phyloP scores from a whole-genome alignment of 129 eudicot species.

The Smallanthus sonchifolius region DNA sequence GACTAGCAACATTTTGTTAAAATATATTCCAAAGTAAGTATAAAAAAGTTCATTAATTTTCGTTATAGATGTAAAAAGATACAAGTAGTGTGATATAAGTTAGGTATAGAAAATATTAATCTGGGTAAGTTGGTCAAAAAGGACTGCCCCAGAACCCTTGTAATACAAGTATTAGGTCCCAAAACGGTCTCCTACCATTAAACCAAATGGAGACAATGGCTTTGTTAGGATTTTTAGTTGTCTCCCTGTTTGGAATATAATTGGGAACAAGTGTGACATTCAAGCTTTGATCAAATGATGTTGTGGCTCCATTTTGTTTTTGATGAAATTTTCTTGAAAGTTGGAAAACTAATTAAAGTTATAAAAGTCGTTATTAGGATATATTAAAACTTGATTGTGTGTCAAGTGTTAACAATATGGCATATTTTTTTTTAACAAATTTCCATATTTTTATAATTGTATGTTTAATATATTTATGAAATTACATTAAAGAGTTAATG shows the following conservation, averaged over 20 bases:
- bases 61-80: neutral
- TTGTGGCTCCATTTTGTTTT: neutral
- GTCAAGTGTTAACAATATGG: neutral
- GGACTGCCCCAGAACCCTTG: conserved; percentile 35
- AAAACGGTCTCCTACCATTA: conserved; percentile 21
- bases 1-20: neutral
- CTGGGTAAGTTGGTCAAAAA: conserved; percentile 33
- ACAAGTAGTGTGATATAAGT: conserved; percentile 24
- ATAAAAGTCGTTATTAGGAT: neutral
- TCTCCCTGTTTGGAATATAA: conserved; percentile 34
- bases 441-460: too few species aligned
- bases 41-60: neutral
- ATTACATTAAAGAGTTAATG: neutral
- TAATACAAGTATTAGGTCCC: conserved; percentile 22
- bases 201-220: conserved; percentile 39
- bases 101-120: conserved; percentile 10
- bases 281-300: conserved; percentile 25
- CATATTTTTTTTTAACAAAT: too few species aligned
- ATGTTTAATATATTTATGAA: neutral
- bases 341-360: neutral
- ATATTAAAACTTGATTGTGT: neutral
- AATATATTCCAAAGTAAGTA: neutral
- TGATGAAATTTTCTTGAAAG: neutral
- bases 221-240: conserved; percentile 28
- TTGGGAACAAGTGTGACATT: conserved; percentile 16